phyloP scores from a whole-genome alignment of 1,284 basidiomycete species.

The Takashimella tepidaria region DNA sequence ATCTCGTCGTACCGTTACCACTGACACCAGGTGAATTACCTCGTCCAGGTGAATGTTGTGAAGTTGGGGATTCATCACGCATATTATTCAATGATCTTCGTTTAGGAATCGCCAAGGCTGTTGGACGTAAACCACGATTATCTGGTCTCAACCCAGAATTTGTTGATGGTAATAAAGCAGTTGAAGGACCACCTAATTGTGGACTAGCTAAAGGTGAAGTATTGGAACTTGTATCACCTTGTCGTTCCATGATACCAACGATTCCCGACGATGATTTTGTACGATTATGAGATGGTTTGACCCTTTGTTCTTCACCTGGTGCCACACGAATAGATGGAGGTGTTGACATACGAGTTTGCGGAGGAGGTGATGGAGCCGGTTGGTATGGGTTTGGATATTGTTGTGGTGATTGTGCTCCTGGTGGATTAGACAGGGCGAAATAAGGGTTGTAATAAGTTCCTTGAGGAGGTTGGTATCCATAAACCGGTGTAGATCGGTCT shows the following conservation, averaged over 20 bases:
- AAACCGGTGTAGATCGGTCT: too few relatives aligned
- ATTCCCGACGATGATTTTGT: conserved; percentile 29
- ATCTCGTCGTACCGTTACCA: too few relatives aligned
- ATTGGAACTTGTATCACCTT: not conserved
- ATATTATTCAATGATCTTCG: conserved; percentile 39
- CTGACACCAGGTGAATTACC: not conserved
- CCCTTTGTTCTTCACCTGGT: conserved; percentile 11
- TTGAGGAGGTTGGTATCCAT: not conserved
- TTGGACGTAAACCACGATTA: conserved; percentile 27
- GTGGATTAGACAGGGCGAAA: not conserved
- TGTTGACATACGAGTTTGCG: conserved; percentile 1
- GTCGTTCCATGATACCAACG: conserved; percentile 6
- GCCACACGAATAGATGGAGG: conserved; percentile 25
- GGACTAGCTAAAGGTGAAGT: not conserved
- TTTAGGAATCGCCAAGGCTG: conserved; percentile 31
- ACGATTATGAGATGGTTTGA: conserved; percentile 22
- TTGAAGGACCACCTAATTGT: not conserved
- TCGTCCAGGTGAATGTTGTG: not conserved
- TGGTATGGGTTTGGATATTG: not conserved
- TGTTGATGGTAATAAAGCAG: conserved; percentile 7
- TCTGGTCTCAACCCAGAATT: conserved; percentile 17
- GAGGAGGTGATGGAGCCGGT: conserved; percentile 11
- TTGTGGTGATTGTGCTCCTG: not conserved
- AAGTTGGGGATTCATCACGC: not conserved
- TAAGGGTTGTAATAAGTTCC: not conserved